Evolutionary conservation across 2,329 filamentous ascomycete genomes (phyloP), one percentile per base, ranked within the genome.

Genomic region (Plectosphaerella plurivora): DNA sequence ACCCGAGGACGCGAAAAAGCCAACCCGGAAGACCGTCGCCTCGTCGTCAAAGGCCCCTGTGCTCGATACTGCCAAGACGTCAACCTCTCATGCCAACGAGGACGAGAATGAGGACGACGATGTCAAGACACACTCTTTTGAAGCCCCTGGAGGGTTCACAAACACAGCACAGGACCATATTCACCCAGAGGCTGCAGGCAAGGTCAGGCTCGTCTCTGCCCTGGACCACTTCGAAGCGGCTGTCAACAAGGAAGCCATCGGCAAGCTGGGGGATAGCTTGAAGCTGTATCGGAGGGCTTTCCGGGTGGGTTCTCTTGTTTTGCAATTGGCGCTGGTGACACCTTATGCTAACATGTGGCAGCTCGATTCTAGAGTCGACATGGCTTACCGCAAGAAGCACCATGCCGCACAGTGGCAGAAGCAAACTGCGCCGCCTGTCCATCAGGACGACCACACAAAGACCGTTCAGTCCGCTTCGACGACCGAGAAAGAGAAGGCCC

Each of bases 171-270:
- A 49, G 14, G 42, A 11, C 16, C 7, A 44, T 16, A 51, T 50
- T 6, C 33, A 57, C 10, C 44, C 60, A 15, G 65, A 53, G 22
- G 59, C 55, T 5, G 42, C 54, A 28, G 57, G 60, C 25, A 62
- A 68, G 11, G 67, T 59, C 52, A 69, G 87, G 60, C 88, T 88
- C 5, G 74, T 76, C 20, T 89, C 92, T 11, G 94, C 94, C 1
- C 72, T 99, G 15, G 94, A 97, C 61, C 89, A 96, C 68, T 97
- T 94, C 63, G 94, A 97, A 67, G 84, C 83, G 65, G 94, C 93
- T 4, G 92, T 96, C 52, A 88, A 95, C 70, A 91, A 86, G 68
- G 94, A 99, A 71, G 82, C 79, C 0, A 83, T 88, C 61, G 94
- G 94, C 1, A 94, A 84, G 57, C 76, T 97, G 49, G 91, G 92